phyloP scores from a whole-genome alignment of 805 yeast species.

The Yamadazyma scolyti region DNA sequence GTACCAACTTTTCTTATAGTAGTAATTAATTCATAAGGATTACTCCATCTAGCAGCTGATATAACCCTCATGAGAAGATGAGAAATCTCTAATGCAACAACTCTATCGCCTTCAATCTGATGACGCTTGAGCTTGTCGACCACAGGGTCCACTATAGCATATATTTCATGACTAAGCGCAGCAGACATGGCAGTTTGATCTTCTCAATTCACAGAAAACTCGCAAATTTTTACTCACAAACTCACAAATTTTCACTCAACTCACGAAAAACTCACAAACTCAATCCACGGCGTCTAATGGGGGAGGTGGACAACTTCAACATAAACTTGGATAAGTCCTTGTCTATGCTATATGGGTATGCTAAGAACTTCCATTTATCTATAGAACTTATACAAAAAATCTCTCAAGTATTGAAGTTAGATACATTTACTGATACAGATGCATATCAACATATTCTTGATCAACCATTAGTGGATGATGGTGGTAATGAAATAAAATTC shows the following conservation, averaged over 20 bases:
- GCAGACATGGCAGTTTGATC: too few relatives aligned
- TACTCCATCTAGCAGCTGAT: slow-evolving; percentile 85
- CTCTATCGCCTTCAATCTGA: slow-evolving; percentile 76
- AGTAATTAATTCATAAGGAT: slow-evolving; percentile 65
- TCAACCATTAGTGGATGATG: slow-evolving; percentile 12
- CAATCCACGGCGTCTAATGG: too few relatives aligned
- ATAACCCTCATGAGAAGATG: slow-evolving; percentile 84
- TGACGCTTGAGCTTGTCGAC: slow-evolving; percentile 68
- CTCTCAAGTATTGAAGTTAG: slow-evolving; percentile 37
- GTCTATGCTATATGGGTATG: slow-evolving; percentile 26
- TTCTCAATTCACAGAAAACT: too few relatives aligned
- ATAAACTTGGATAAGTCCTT: slow-evolving; percentile 19
- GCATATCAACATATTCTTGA: slow-evolving; percentile 22
- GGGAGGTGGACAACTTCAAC: slow-evolving; percentile 18
- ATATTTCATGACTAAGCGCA: slow-evolving; percentile 27
- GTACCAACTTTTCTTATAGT: slow-evolving; percentile 74
- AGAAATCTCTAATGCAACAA: slow-evolving; percentile 82
- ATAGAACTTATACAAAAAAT: slow-evolving; percentile 36
- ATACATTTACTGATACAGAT: slow-evolving; percentile 39
- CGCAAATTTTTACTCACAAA: too few relatives aligned
- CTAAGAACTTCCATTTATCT: slow-evolving; percentile 26
- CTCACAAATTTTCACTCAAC: too few relatives aligned
- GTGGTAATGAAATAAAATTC: slow-evolving; percentile 10
- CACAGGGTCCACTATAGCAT: slow-evolving; percentile 34
- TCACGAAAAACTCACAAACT: too few relatives aligned